Evolutionary conservation across 208 protist genomes (phyloP).

Genomic region (Crithidia brevicula): DNA sequence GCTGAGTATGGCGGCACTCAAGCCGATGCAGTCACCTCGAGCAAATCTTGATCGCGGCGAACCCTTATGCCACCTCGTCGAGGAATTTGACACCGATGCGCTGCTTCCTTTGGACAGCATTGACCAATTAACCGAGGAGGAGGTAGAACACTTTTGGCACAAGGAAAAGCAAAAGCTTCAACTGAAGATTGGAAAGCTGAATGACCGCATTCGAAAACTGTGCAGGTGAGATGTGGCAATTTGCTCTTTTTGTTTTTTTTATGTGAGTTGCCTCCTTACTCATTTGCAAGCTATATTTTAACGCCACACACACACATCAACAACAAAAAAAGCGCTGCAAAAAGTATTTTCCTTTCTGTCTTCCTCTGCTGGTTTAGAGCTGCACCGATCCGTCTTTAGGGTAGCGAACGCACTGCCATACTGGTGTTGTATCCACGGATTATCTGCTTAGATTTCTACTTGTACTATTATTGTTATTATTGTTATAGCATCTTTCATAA

Average conservation of each 20-base stretch:
- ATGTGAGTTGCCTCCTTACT: too few species aligned
- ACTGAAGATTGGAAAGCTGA: constrained; percentile 5
- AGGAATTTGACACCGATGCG: background rate
- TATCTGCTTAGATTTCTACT: too few species aligned
- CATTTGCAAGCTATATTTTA: too few species aligned
- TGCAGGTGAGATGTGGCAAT: background rate
- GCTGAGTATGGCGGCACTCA: constrained; percentile 3
- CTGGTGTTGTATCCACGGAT: too few species aligned
- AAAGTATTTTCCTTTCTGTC: too few species aligned
- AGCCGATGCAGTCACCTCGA: background rate
- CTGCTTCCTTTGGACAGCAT: constrained; percentile 13
- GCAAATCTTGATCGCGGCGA: background rate
- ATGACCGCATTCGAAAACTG: constrained; percentile 14
- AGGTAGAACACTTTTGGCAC: constrained; percentile 29
- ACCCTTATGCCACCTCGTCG: background rate
- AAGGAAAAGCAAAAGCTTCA: constrained; percentile 18
- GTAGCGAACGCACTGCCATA: too few species aligned
- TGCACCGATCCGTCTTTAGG: too few species aligned
- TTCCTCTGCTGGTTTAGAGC: too few species aligned
- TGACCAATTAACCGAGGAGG: constrained; percentile 24
- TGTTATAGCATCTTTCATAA: too few species aligned
- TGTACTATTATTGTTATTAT: too few species aligned
- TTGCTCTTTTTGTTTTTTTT: background rate
- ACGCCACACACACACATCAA: too few species aligned
- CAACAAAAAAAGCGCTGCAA: too few species aligned